Conservation (phyloP, 495 filamentous ascomycete genomes). For the Penicillium maclennaniae region DNA sequence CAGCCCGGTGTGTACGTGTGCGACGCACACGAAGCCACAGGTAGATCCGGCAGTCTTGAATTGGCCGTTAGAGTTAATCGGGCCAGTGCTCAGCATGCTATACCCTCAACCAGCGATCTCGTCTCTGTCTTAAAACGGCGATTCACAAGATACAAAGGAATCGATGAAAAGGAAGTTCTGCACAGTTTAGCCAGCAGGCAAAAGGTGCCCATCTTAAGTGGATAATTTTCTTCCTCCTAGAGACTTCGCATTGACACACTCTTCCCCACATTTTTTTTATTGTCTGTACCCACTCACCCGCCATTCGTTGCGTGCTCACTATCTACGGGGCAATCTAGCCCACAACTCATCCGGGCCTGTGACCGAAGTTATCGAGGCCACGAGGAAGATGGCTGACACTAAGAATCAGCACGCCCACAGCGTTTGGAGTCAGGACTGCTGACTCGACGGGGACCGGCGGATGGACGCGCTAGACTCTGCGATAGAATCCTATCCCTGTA, state of each 20-base stretch:
- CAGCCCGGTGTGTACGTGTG: conserved; percentile 25
- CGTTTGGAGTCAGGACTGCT: neutral
- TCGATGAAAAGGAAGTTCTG: conserved; percentile 43
- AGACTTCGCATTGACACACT: neutral
- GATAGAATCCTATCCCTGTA: conserved; percentile 2
- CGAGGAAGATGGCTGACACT: conserved; percentile 11
- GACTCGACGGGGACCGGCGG: neutral
- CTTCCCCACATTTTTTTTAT: neutral
- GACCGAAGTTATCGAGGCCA: conserved; percentile 11
- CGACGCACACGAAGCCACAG: conserved; percentile 33
- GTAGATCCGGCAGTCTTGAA: conserved; percentile 37
- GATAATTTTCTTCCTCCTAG: neutral
- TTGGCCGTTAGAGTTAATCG: conserved; percentile 39
- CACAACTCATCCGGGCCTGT: neutral
- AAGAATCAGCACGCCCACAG: neutral
- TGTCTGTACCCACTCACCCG: conserved; percentile 1
- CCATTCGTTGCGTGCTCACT: neutral
- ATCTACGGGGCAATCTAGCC: neutral
- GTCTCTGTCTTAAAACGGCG: neutral
- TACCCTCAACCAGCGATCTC: conserved; percentile 4
- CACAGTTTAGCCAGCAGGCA: conserved; percentile 28
- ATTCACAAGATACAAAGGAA: conserved; percentile 27
- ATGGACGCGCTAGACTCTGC: conserved; percentile 3
- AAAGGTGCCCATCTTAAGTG: neutral
- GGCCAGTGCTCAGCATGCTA: conserved; percentile 37